Evolutionary conservation across 1,284 basidiomycete species (phyloP).

Genomic region (Puccinia sorghi): DNA sequence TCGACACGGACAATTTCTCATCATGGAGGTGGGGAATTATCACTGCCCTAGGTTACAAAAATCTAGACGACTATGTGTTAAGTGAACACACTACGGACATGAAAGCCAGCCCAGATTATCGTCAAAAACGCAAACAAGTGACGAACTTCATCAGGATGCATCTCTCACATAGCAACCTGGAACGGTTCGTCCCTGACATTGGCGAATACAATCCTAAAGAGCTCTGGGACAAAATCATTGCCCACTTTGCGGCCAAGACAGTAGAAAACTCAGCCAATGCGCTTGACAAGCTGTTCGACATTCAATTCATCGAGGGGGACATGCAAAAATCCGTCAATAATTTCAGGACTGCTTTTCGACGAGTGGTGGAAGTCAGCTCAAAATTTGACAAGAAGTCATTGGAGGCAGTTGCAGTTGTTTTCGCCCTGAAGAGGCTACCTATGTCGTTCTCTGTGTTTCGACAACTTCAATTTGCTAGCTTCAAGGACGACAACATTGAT

Average conservation of each 20-base stretch:
- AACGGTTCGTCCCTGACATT: background rate
- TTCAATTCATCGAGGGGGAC: background rate
- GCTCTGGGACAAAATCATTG: background rate
- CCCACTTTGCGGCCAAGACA: background rate
- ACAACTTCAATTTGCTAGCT: background rate
- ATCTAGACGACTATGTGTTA: background rate
- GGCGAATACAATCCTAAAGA: background rate
- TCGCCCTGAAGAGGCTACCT: background rate
- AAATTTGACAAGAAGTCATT: background rate
- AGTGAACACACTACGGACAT: background rate
- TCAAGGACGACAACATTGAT: slow-evolving; percentile 1
- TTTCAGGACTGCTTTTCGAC: background rate
- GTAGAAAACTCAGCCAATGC: background rate
- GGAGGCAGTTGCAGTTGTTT: background rate
- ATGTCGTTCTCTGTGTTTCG: background rate
- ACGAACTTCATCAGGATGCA: slow-evolving; percentile 15
- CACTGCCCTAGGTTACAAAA: slow-evolving; percentile 9
- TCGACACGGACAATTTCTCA: background rate
- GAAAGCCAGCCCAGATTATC: background rate
- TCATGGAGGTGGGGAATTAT: background rate
- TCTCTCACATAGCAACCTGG: background rate
- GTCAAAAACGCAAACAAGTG: background rate
- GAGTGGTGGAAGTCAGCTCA: background rate
- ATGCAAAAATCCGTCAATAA: background rate
- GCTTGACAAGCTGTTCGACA: background rate